phyloP scores from a whole-genome alignment of 2,329 filamentous ascomycete species.

The Waltergamsia citrina region DNA sequence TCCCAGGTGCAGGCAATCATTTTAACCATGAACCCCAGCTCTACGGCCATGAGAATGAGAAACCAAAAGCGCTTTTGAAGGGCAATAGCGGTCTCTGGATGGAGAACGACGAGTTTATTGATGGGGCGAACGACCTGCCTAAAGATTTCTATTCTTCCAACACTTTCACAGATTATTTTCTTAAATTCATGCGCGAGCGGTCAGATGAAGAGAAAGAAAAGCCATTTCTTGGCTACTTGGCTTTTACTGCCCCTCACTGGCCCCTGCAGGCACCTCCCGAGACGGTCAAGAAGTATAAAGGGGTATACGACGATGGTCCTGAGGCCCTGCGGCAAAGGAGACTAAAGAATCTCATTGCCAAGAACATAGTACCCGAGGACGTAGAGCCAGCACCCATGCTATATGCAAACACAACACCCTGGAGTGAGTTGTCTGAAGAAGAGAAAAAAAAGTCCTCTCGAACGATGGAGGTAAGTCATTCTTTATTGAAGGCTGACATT shows the following conservation, averaged over 20 bases:
- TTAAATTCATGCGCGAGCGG: constrained; percentile 25
- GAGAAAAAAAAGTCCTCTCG: not conserved
- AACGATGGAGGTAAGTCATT: constrained; percentile 16
- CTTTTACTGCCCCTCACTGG: constrained; percentile 54
- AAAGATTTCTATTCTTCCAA: constrained; percentile 36
- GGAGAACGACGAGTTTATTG: constrained; percentile 3
- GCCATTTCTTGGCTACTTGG: constrained; percentile 16
- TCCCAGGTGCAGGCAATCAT: constrained; percentile 51
- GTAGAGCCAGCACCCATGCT: not conserved
- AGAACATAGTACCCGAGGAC: constrained; percentile 34
- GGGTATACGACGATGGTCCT: constrained; percentile 51
- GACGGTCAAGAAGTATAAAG: constrained; percentile 45
- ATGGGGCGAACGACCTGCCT: constrained; percentile 20
- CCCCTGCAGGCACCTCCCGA: constrained; percentile 48
- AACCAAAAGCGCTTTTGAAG: constrained; percentile 13
- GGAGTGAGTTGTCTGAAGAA: not conserved
- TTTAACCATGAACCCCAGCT: constrained; percentile 21
- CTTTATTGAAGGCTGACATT: not conserved
- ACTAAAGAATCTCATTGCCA: constrained; percentile 41
- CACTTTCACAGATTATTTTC: constrained; percentile 31
- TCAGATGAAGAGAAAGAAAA: constrained; percentile 13
- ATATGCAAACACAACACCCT: not conserved
- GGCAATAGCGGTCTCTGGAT: constrained; percentile 17
- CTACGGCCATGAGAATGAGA: constrained; percentile 9
- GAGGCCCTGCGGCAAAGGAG: constrained; percentile 42